Conservation (phyloP, 78 protist genomes). For the slime mould (Dictyostelium discoideum) region dicty_2.7 NC_007088.5:5928001-5928500, state of each 20-base stretch:
- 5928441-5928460: background rate
- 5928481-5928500: slow-evolving; percentile 9
- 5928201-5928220: background rate
- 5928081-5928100: background rate
- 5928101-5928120: background rate
- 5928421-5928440: slow-evolving; percentile 38
- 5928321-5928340: slow-evolving; percentile 50
- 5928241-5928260: background rate
- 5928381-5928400: slow-evolving; percentile 68
- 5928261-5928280: background rate
- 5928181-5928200: background rate
- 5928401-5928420: slow-evolving; percentile 53
- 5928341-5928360: slow-evolving; percentile 60
- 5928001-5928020: background rate
- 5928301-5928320: background rate
- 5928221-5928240: background rate
- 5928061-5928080: background rate
- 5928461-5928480: slow-evolving; percentile 72
- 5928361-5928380: slow-evolving; percentile 53
- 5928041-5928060: background rate
- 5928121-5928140: background rate
- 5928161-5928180: slow-evolving; percentile 1
- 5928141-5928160: background rate
- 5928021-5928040: background rate
- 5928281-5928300: background rate